These are phyloP conservation scores for Botrytis byssoidea DNA, from an alignment of 2,329 filamentous ascomycete species.

Conservation along the genomic window DNA sequence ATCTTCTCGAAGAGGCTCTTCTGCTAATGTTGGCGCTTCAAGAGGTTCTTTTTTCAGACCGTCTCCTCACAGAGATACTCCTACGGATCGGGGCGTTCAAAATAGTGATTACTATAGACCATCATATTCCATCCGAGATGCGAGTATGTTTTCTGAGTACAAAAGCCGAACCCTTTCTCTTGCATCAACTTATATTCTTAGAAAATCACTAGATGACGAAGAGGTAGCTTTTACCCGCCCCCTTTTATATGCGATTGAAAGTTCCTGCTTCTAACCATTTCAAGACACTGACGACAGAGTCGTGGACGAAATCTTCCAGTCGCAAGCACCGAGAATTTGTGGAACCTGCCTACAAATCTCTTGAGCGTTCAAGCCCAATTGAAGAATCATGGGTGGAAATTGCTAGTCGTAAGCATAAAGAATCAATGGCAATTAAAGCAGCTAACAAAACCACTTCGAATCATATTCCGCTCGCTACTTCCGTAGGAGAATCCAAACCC, in stretches of 20 bases:
- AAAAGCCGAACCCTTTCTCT: neutral
- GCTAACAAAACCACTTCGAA: neutral
- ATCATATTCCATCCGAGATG: neutral
- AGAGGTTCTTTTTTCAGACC: conserved; percentile 5
- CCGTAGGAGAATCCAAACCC: neutral
- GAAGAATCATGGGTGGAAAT: conserved; percentile 10
- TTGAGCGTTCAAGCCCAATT: neutral
- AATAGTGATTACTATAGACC: conserved; percentile 2
- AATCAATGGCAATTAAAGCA: neutral
- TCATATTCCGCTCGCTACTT: neutral
- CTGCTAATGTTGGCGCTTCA: neutral
- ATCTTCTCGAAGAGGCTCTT: too few species aligned
- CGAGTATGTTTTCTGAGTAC: neutral
- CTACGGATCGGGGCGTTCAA: neutral
- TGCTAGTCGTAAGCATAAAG: conserved; percentile 8
- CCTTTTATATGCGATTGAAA: neutral
- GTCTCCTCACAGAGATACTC: neutral
- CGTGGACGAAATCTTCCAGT: neutral
- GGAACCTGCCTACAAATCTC: neutral
- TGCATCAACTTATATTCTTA: neutral
- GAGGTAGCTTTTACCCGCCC: conserved; percentile 1
- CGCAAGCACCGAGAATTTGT: neutral
- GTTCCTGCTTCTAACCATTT: neutral
- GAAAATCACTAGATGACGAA: neutral
- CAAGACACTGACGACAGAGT: neutral